Evolutionary conservation across 768 basidiomycete species (phyloP), one percentile per base, ranked within the genome.

Genomic region (Tubosaeta sp.): DNA sequence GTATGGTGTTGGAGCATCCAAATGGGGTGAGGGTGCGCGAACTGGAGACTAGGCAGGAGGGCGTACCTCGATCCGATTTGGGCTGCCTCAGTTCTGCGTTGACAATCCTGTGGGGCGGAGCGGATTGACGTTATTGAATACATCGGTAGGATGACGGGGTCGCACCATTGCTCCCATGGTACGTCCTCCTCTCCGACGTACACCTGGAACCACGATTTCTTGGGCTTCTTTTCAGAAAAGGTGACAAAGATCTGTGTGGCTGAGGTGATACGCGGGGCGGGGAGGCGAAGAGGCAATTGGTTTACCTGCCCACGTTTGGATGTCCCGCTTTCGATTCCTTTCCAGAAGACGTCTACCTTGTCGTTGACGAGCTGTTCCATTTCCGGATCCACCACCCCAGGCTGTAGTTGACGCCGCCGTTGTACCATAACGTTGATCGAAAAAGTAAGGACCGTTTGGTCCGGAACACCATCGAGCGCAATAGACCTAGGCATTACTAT

Each of bases 81-180:
- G 84, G 84, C 58, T 90, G 89, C 45, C 81, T 79, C 13, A 91
- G 71, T 69, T 91, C 88, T 9, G 83, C 87, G 48, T 88, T 90
- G 54, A 92, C 81, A 13, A 84, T 71, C 89, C 90, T 91, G 42
- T n/a, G 14, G n/a, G 61, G 30, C 19, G 22, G 22, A 21, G 19
- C 9, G 29, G 34, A 24, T 22, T 14, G 31, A 22, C 14, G 16
- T 31, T 12, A 14, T 22, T 9, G 13, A 14, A 24, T 13, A 48
- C 4, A 39, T 48, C 34, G 27, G 35, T 43, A 31, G 40, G 5
- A 21, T 13, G 40, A 27, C 3, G 25, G 21, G 22, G 58, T 27
- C 73, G 6, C 12, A 88, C 90, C 90, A 92, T 68, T 88, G 83
- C 64, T 92, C 90, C 90, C 90, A 92, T 46, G 88, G 82, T 13